Evolutionary conservation across 2,329 filamentous ascomycete genomes (phyloP), one percentile per base, ranked within the genome.

Genomic region (Stagonosporopsis rhizophila): DNA sequence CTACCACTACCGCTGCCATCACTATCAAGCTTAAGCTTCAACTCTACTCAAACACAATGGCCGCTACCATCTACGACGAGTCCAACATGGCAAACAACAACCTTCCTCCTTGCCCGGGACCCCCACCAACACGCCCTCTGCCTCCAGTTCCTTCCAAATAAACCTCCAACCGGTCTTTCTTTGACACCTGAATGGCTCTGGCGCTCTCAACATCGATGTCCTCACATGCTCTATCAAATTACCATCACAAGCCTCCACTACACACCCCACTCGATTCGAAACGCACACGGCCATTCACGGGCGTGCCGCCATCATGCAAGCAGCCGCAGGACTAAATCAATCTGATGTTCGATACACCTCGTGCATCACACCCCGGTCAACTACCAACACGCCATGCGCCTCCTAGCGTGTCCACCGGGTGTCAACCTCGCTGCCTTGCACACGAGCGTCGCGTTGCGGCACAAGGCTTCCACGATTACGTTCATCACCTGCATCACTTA

Each of bases 61-160:
- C 69, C 59, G 69, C 69, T 46, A 64, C 67, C 61, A 62, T 67
- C 61, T 71, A 75, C 72, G 70, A 79, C 66, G 72, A 75, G 61
- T 66, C 67, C 61, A 69, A 63, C 63, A 76, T 76, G 73, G 61
- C 70, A 54, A 66, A 70, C 44, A 68, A 78, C 55, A 79, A 77
- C 68, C 77, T 80, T 40, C 78, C 78, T 57, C 79, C 79, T 28
- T 80, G 77, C 74, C 79, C 79, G 37, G 78, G 79, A 52, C 79
- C 79, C 60, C 78, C 79, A 68, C 79, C 79, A 61, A 80, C 76
- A 51, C 73, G 79, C 53, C 79, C 79, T 65, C 72, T 81, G 42
- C 79, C 79, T 63, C 78, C 78, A 30, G 72, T 80, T 35, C 79
- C 79, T 23, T 75, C 71, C 52, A 78, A 79, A 72, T 78, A 78